phyloP scores from a whole-genome alignment of 2,329 filamentous ascomycete genomes.

The Epichloe bromicola region DNA sequence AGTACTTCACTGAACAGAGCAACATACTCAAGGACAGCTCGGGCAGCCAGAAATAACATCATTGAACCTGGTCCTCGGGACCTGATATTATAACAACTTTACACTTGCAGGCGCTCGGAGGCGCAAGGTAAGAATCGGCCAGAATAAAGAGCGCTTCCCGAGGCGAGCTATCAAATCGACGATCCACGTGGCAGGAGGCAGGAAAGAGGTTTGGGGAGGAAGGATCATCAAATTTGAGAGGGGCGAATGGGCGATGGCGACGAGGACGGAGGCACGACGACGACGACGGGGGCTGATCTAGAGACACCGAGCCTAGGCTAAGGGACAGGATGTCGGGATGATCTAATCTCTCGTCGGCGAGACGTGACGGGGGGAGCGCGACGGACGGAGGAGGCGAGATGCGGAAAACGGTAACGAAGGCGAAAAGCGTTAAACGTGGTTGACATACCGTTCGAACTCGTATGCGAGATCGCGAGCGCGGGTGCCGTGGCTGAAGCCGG shows the following conservation, averaged over 20 bases:
- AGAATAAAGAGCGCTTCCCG: constrained; percentile 15
- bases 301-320: constrained; percentile 11
- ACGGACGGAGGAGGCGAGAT: constrained; percentile 31
- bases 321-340: constrained; percentile 13
- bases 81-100: constrained; percentile 6
- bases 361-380: constrained; percentile 14
- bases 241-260: constrained; percentile 4
- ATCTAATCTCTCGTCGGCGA: constrained; percentile 20
- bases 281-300: constrained; percentile 9
- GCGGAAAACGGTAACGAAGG: constrained; percentile 22
- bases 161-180: constrained; percentile 16
- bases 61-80: constrained; percentile 2
- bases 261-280: constrained; percentile 12
- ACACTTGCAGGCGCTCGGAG: constrained; percentile 9
- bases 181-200: constrained; percentile 12
- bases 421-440: constrained; percentile 31
- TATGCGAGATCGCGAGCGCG: constrained; percentile 98
- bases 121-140: constrained; percentile 13
- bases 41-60: not conserved
- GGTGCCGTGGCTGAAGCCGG: constrained; percentile 97
- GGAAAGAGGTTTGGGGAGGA: constrained; percentile 8
- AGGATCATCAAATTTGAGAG: not conserved
- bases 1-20: constrained; percentile 5
- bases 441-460: constrained; percentile 99
- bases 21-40: constrained; percentile 1